phyloP scores from a whole-genome alignment of 1,284 basidiomycete species.

The Ceratobasidium sp. region DNA sequence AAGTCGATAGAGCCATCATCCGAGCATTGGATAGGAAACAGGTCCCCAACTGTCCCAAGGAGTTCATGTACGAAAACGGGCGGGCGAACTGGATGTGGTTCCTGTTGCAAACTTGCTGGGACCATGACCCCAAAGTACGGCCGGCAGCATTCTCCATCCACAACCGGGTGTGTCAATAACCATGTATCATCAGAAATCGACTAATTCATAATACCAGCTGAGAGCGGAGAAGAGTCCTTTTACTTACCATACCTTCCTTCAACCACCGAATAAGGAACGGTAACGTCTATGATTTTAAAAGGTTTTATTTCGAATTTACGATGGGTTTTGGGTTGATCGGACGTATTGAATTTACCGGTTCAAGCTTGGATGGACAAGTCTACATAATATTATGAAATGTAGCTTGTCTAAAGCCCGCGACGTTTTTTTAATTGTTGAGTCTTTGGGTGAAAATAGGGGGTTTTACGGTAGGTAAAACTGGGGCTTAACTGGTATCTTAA shows the following conservation, averaged over 20 bases:
- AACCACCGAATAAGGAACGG: background rate
- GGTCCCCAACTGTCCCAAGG: background rate
- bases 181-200: background rate
- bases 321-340: background rate
- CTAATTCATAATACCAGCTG: background rate
- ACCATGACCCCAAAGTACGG: background rate
- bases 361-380: background rate
- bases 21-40: background rate
- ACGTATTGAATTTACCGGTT: background rate
- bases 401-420: too few species aligned
- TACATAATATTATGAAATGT: too few species aligned
- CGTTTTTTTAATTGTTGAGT: too few species aligned
- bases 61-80: background rate
- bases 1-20: background rate
- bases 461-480: too few species aligned
- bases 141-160: background rate
- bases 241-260: background rate
- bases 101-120: background rate
- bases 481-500: too few species aligned
- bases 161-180: background rate
- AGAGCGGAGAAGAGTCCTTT: background rate
- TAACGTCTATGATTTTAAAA: background rate
- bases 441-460: too few species aligned
- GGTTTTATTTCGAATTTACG: too few species aligned
- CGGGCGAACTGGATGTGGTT: conserved; percentile 3